Evolutionary conservation across 1,139 yeast species (phyloP), one percentile per base, ranked within the genome.

Genomic region (Dujonia santamariae): DNA sequence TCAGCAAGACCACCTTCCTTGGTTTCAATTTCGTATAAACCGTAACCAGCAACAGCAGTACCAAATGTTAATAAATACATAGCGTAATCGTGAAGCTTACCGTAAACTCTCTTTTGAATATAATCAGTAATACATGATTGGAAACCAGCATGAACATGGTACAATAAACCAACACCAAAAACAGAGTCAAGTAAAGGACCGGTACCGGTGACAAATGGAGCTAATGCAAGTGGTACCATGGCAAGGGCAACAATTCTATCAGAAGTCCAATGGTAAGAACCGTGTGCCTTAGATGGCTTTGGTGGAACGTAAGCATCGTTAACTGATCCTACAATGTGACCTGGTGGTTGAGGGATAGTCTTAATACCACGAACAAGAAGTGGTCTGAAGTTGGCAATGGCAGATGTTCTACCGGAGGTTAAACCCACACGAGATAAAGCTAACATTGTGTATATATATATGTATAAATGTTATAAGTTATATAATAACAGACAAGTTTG

Each of bases 121-220:
- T 85, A 85, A 60, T 85, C 95, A 39, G 77, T 78, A 47, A 85
- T 83, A 69, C 94, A 84, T 31, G 85, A 67, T 58, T 81, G 81
- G 65, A 83, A 75, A 21, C 92, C 94, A 46, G 80, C 75, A 55
- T 73, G 78, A 40, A 80, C 68, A 57, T 84, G 92, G 44, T 76
- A 72, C 47, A 83, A 62, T 40, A 81, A 53, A 17, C 77, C 59
- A 14, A 78, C 61, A 15, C 80, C 68, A 49, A 82, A 65, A 3
- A 75, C 45, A 9, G 86, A 65, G 56, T 84, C 94, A 9, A 77
- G 50, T 6, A 61, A 56, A 40, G 78, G 52, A 49, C 82, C 55
- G 7, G 63, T 49, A 20, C 85, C 82, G 9, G 80, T 65, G 33
- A 78, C 63, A 49, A 83, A 72, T 17, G 90, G 87, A 19, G 78